A percentile compares a stretch with the other conserved stretches of the same genome.
phyloP scores from a whole-genome alignment of 148 eudicot genomes.

The Simmondsia chinensis region DNA sequence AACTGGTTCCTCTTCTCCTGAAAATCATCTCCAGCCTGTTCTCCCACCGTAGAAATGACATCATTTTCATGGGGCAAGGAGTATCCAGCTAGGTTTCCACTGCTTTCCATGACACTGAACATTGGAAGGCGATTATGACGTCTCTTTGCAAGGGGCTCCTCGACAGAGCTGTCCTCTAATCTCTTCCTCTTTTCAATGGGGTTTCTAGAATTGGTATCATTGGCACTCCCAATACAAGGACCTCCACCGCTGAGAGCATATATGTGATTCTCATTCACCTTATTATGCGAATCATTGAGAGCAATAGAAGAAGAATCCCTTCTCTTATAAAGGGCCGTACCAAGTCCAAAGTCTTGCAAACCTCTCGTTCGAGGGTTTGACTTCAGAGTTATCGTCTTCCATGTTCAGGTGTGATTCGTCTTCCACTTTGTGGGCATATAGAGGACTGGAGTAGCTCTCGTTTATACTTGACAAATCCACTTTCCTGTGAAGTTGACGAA shows the following conservation, averaged over 20 bases:
- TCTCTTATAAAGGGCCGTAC: constrained; percentile 25
- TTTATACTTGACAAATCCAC: constrained; percentile 23
- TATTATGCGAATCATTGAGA: constrained; percentile 24
- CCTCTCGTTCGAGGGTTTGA: constrained; percentile 32
- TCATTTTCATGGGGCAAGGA: constrained; percentile 29
- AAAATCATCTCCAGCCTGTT: constrained; percentile 25
- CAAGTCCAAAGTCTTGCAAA: constrained; percentile 39
- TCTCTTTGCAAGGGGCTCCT: constrained; percentile 36
- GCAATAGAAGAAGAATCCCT: constrained; percentile 20
- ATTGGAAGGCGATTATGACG: constrained; percentile 39
- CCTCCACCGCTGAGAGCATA: constrained; percentile 17
- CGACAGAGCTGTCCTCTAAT: constrained; percentile 23
- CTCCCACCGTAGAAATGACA: constrained; percentile 20
- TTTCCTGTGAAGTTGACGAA: constrained; percentile 22
- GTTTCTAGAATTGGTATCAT: constrained; percentile 21
- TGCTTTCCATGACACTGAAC: constrained; percentile 34
- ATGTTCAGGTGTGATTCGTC: constrained; percentile 24
- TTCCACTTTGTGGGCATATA: constrained; percentile 14
- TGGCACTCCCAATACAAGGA: constrained; percentile 16
- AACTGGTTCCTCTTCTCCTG: constrained; percentile 23
- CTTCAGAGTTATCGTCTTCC: constrained; percentile 30
- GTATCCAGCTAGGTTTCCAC: constrained; percentile 18
- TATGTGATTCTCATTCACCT: constrained; percentile 19
- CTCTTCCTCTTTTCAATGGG: constrained; percentile 33
- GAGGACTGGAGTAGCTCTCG: constrained; percentile 19